Percentiles rank a stretch among this genome's conserved stretches.
Conservation (phyloP, 345 rosid species). For the Nasturtium officinale region DNA sequence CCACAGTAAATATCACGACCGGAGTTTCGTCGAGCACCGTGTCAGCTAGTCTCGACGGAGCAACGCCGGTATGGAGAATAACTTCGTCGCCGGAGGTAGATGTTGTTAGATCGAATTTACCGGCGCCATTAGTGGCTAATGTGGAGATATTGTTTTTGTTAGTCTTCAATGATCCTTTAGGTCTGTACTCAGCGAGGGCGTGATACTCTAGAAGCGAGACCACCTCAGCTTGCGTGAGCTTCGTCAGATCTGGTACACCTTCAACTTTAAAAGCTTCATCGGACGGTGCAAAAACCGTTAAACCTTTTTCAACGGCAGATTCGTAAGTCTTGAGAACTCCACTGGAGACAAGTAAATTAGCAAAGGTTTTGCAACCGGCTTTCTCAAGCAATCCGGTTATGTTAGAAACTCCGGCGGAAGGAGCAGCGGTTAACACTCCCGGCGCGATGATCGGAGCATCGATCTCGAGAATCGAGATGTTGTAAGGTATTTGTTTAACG, state of each 20-base stretch:
- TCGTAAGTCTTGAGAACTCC: slow-evolving; percentile 79
- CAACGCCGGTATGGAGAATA: slow-evolving; percentile 72
- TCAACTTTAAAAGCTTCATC: slow-evolving; percentile 86
- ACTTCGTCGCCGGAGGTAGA: slow-evolving; percentile 70
- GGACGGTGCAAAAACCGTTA: slow-evolving; percentile 81
- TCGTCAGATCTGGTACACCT: slow-evolving; percentile 73
- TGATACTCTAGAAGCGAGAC: slow-evolving; percentile 83
- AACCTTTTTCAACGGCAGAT: slow-evolving; percentile 65
- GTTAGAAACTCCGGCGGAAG: slow-evolving; percentile 61
- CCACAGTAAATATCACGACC: slow-evolving; percentile 72
- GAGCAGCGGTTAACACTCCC: slow-evolving; percentile 63
- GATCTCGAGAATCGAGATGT: slow-evolving; percentile 74
- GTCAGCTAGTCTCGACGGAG: slow-evolving; percentile 70
- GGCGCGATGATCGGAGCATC: slow-evolving; percentile 70
- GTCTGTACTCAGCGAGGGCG: slow-evolving; percentile 63
- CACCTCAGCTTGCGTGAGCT: slow-evolving; percentile 67
- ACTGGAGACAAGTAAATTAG: slow-evolving; percentile 55
- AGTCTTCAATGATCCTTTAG: slow-evolving; percentile 70
- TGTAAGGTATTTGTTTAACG: slow-evolving; percentile 79
- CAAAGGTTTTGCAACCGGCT: slow-evolving; percentile 87
- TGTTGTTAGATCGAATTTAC: slow-evolving; percentile 66
- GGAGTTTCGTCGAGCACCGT: slow-evolving; percentile 75
- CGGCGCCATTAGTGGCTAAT: slow-evolving; percentile 70
- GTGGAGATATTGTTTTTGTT: slow-evolving; percentile 61
- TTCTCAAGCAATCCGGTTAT: slow-evolving; percentile 78